Evolutionary conservation across 2,329 filamentous ascomycete species (phyloP), one percentile per base, ranked within the genome.

Genomic region (Epichloe festucae): DNA sequence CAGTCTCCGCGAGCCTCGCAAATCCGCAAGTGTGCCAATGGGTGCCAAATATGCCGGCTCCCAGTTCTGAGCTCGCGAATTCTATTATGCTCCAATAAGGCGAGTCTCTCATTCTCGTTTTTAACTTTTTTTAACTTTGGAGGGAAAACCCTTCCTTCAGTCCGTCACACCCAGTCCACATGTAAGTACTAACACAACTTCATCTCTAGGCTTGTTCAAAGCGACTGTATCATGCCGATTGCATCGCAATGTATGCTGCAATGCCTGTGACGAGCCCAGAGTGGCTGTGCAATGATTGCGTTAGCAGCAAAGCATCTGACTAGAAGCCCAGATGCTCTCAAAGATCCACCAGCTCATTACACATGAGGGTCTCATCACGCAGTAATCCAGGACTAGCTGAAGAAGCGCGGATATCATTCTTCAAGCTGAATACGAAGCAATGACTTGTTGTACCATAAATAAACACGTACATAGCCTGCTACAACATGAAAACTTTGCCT

Each of bases 21-120:
- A 52, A 66, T 69, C 41, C 66, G 68, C 52, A 73, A 67, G 57
- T 70, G 69, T 19, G 61, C 66, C 19, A 71, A 67, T 36, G 74
- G 75, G 44, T 78, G 75, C 55, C 64, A 63, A 2, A 58, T 73
- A 14, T 80, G 77, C 55, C 70, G 70, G 11, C 67, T 73, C 44
- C 69, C 70, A 5, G 74, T 77, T 21, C 63, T 72, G 21, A 73
- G 74, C 2, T 70, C 74, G 3, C 67, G 65, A 11, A 64, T 74
- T 56, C 61, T 79, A 34, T 60, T 77, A 27, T 80, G 77, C 59
- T 64, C 68, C 4, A 76, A 77, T 55, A 67, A 71, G 65, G 75
- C 78, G 60, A 64, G 68, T 8, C 34, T 17, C 19, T n/a, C 2
- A 8, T 27, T 47, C 23, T 23, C n/a, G 8, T 40, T 23, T 12